Percentiles rank a stretch among this genome's conserved stretches.
Conservation (phyloP, 2,329 filamentous ascomycete species). For the Aspergillus sp. region DNA sequence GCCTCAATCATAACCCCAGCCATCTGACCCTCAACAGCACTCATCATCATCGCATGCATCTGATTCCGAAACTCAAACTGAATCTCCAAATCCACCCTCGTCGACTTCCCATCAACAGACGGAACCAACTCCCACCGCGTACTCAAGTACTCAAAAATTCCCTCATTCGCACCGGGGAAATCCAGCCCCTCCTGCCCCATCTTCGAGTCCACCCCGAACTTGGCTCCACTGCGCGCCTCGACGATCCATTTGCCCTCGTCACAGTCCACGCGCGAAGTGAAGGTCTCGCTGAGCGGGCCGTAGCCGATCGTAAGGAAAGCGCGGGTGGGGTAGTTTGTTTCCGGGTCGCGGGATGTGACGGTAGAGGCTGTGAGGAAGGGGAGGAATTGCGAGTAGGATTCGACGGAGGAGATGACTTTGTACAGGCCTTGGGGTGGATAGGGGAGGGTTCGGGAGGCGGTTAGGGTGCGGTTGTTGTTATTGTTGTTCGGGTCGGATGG, state of each 20-base stretch:
- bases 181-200: slow-evolving; percentile 53
- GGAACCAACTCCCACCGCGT: slow-evolving; percentile 41
- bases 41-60: slow-evolving; percentile 77
- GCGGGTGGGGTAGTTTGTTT: slow-evolving; percentile 55
- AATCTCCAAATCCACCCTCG: slow-evolving; percentile 71
- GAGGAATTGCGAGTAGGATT: slow-evolving; percentile 80
- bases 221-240: slow-evolving; percentile 59
- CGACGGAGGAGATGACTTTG: slow-evolving; percentile 80
- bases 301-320: slow-evolving; percentile 83
- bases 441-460: slow-evolving; percentile 69
- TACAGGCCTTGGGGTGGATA: slow-evolving; percentile 71
- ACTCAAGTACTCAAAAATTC: slow-evolving; percentile 42
- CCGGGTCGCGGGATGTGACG: slow-evolving; percentile 68
- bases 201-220: slow-evolving; percentile 53
- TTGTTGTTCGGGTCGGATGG: slow-evolving; percentile 15
- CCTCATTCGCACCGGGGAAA: slow-evolving; percentile 42
- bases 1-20: slow-evolving; percentile 87
- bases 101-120: slow-evolving; percentile 43
- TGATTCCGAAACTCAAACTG: slow-evolving; percentile 84
- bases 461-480: slow-evolving; percentile 59
- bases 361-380: slow-evolving; percentile 77
- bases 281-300: slow-evolving; percentile 76
- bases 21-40: slow-evolving; percentile 76
- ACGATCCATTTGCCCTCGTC: slow-evolving; percentile 62
- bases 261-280: slow-evolving; percentile 75